These are phyloP conservation scores for Lagenaria siceraria DNA, from an alignment of 306 rosid species.

Conservation along the genomic window DNA sequence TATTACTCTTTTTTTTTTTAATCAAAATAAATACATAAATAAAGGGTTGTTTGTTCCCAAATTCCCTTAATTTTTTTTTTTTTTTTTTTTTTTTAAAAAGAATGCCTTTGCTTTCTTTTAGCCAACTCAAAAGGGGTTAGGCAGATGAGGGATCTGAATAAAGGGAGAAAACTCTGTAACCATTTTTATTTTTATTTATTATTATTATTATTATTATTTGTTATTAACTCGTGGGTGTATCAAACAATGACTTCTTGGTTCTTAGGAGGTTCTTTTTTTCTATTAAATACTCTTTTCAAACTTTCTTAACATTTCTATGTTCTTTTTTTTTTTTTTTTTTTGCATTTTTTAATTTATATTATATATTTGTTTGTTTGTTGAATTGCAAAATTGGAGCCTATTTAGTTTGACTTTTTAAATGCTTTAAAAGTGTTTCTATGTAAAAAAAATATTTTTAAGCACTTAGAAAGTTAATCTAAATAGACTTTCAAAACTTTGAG, in stretches of 20 bases:
- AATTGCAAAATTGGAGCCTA: too few relatives aligned
- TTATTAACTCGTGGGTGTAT: neutral
- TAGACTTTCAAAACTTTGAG: too few relatives aligned
- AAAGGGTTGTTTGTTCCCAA: neutral
- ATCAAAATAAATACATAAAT: neutral
- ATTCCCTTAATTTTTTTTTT: too few relatives aligned
- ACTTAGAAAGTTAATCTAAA: too few relatives aligned
- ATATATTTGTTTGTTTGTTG: too few relatives aligned
- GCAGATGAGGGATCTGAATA: neutral
- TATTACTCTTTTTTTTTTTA: neutral
- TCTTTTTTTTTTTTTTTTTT: neutral
- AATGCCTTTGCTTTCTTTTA: neutral
- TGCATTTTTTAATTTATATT: too few relatives aligned
- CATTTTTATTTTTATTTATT: neutral
- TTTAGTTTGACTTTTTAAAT: too few relatives aligned
- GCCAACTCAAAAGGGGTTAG: slow-evolving; percentile 7
- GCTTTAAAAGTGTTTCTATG: too few relatives aligned
- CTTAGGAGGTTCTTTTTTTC: neutral
- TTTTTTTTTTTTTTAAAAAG: too few relatives aligned
- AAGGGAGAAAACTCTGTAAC: neutral
- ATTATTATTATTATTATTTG: neutral
- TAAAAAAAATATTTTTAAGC: too few relatives aligned
- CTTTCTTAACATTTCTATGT: neutral
- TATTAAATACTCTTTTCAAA: neutral
- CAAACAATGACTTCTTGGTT: neutral